These are phyloP conservation scores for Chrysopogon serrulatus DNA, from an alignment of 176 grass and related monocot genomes.

Conservation along the genomic window DNA sequence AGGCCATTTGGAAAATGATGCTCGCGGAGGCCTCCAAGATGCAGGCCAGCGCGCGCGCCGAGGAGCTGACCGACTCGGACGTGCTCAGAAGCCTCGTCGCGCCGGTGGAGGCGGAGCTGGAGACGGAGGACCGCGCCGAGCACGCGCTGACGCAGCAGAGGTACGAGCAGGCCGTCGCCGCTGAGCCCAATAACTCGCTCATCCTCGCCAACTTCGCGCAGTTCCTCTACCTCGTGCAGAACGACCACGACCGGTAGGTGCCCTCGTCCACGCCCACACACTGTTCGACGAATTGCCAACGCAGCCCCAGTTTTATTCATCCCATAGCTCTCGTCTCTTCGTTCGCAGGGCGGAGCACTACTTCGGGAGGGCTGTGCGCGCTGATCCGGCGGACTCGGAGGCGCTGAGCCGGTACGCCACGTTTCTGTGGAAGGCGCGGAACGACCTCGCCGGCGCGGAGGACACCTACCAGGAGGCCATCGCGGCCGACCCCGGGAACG, in stretches of 20 bases:
- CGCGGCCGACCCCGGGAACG: conserved; percentile 67
- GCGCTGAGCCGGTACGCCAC: conserved; percentile 75
- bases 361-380: conserved; percentile 58
- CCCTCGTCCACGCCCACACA: not conserved
- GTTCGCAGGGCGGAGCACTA: conserved; percentile 75
- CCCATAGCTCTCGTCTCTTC: not conserved
- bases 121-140: conserved; percentile 43
- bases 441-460: conserved; percentile 66
- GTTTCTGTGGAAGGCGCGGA: conserved; percentile 76
- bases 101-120: conserved; percentile 54
- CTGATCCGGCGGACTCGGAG: conserved; percentile 60
- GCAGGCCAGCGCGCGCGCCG: conserved; percentile 39
- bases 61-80: conserved; percentile 42
- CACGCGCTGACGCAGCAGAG: conserved; percentile 42
- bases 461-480: conserved; percentile 74
- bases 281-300: conserved; percentile 32
- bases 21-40: conserved; percentile 53
- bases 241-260: conserved; percentile 59
- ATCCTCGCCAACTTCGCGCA: conserved; percentile 87
- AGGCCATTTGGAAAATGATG: conserved; percentile 48
- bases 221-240: conserved; percentile 71
- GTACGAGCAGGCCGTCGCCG: conserved; percentile 55
- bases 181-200: conserved; percentile 70
- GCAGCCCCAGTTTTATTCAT: not conserved
- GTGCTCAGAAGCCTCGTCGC: conserved; percentile 51